These are phyloP conservation scores for Grifola frondosa DNA, from an alignment of 1,284 basidiomycete genomes.

Conservation along the genomic window DNA sequence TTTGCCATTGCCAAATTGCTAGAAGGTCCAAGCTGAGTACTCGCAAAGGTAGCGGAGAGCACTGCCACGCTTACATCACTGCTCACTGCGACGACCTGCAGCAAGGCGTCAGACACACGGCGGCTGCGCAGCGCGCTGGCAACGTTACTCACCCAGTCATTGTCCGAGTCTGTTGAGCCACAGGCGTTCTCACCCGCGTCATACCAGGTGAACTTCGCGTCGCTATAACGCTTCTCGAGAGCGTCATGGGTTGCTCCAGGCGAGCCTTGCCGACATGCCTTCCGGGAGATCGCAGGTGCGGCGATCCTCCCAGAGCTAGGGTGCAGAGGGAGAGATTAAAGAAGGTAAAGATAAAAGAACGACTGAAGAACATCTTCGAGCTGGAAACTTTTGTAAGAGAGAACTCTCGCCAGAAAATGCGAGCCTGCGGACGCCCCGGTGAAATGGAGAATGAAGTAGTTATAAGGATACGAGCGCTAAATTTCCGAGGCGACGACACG, in stretches of 20 bases:
- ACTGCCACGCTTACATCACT: constrained; percentile 33
- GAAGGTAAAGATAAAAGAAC: constrained; percentile 15
- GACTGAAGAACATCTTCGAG: constrained; percentile 16
- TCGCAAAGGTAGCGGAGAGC: constrained; percentile 23
- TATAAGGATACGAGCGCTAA: too few relatives aligned
- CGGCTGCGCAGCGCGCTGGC: too few relatives aligned
- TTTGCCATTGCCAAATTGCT: constrained; percentile 21
- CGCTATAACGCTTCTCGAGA: constrained; percentile 26
- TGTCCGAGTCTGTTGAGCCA: constrained; percentile 31
- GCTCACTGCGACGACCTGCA: constrained; percentile 42
- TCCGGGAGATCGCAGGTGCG: constrained; percentile 3
- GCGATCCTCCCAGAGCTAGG: constrained; percentile 7
- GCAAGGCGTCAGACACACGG: too few relatives aligned
- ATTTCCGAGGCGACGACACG: too few relatives aligned
- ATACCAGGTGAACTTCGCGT: constrained; percentile 36
- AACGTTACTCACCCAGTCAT: constrained; percentile 38
- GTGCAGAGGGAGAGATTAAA: constrained; percentile 8
- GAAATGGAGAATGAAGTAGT: too few relatives aligned
- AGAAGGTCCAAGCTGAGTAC: neutral
- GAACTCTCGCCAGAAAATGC: too few relatives aligned
- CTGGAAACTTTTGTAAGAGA: too few relatives aligned
- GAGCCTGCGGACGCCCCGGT: too few relatives aligned
- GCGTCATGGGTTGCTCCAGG: constrained; percentile 3
- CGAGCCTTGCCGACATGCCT: neutral
- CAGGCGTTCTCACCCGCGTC: constrained; percentile 38